Base-by-base conservation (phyloP, 208 protist genomes). In the Jaenimonas drosophilae region DNA sequence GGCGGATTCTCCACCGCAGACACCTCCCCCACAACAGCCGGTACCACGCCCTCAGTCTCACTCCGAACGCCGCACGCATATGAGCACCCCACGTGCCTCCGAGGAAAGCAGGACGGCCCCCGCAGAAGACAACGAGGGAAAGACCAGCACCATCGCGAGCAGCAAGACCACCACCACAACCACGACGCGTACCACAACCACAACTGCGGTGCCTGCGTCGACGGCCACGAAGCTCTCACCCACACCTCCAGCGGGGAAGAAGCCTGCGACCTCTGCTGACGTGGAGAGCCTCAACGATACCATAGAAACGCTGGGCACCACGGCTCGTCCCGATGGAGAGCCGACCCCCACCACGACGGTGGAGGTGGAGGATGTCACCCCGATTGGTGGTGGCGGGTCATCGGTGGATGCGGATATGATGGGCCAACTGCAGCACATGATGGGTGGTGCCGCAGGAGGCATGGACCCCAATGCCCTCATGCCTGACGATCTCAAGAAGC, bases 1-100 rank as follows among this genome's bases (percentile, higher is more conserved):
- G 9, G 7, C 42, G 17, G 48, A 39, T 43, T 34, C 34, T 4
- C 34, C 50, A 14, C 37, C 40, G 37, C 30, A 11, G 7, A 26
- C 45, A 5, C 29, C 45, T 20, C 17, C n/a, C 14, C 45, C 5
- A 3, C 25, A 26, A n/a, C 16, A 9, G 14, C 37, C 38, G 9
- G 23, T 28, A 4, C 39, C 50, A 17, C 45, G 50, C 3, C 14
- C 17, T 20, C 34, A 49, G 4, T 56, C 50, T 31, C 28, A 24
- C 3, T 40, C 31, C 9, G 38, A 56, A 3, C 39, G 24, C 27
- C 23, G 50, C 39, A 49, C 50, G 19, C 50, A 56, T 39, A 56
- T 25, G 39, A 5, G n/a, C 14, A 6, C 28, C 6, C 11, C 32
- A 3, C 12, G 27, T n/a, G 36, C 16, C 7, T 24, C 36, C n/a